phyloP scores from a whole-genome alignment of 495 filamentous ascomycete species.

The Aspergillus funiculosus region DNA sequence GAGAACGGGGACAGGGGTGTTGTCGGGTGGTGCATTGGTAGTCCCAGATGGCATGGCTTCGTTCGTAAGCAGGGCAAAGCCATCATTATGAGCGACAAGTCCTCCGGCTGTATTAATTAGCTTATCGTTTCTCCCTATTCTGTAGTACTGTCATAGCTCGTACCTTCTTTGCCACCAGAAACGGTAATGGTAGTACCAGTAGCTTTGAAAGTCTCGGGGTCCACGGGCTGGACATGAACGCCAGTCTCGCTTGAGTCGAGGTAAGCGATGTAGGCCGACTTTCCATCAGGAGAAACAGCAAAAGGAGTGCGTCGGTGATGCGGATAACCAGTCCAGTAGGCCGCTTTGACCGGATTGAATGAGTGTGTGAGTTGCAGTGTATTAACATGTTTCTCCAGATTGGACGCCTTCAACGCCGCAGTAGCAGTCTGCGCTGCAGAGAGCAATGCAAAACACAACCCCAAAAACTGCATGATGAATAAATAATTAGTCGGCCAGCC shows the following conservation, averaged over 20 bases:
- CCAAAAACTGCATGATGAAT: constrained; percentile 23
- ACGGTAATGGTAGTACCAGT: constrained; percentile 41
- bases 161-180: constrained; percentile 41
- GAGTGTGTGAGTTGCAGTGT: constrained; percentile 34
- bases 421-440: constrained; percentile 27
- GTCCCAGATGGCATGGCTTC: constrained; percentile 42
- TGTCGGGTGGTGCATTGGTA: constrained; percentile 37
- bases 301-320: constrained; percentile 52
- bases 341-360: constrained; percentile 46
- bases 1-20: constrained; percentile 43
- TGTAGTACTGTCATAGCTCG: background rate
- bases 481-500: constrained; percentile 5
- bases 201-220: constrained; percentile 40
- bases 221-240: constrained; percentile 46
- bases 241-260: constrained; percentile 43
- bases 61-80: constrained; percentile 50
- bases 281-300: constrained; percentile 45
- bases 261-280: constrained; percentile 48
- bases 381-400: constrained; percentile 38
- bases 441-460: constrained; percentile 27
- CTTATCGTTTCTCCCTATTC: background rate
- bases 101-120: constrained; percentile 35
- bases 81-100: constrained; percentile 51
- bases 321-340: constrained; percentile 50
- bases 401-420: constrained; percentile 22